These are phyloP conservation scores for Naganishia sp. DNA, from an alignment of 1,284 basidiomycete genomes.

Conservation along the genomic window DNA sequence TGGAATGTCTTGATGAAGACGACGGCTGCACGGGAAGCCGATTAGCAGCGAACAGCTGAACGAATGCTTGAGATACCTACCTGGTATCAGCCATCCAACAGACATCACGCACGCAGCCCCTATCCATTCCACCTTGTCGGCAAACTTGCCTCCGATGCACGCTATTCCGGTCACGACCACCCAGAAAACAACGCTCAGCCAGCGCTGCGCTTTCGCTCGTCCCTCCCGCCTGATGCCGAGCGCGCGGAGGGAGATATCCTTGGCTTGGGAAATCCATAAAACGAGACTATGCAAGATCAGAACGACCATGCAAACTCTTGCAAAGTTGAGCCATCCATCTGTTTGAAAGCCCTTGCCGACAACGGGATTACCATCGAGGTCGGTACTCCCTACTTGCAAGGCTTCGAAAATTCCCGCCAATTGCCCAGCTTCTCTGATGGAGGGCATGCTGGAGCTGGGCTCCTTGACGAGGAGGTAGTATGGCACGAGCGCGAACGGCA, in stretches of 20 bases:
- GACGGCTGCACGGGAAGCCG: conserved; percentile 40
- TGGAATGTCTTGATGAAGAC: conserved; percentile 57
- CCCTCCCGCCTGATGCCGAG: conserved; percentile 47
- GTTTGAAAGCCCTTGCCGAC: conserved; percentile 27
- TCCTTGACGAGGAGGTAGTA: conserved; percentile 51
- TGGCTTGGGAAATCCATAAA: conserved; percentile 49
- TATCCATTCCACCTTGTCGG: conserved; percentile 49
- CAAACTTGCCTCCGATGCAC: conserved; percentile 46
- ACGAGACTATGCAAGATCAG: conserved; percentile 45
- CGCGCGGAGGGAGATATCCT: conserved; percentile 46
- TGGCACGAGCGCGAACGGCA: conserved; percentile 53
- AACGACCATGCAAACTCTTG: conserved; percentile 46
- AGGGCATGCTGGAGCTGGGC: conserved; percentile 14
- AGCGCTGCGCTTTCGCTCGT: conserved; percentile 44
- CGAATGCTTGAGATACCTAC: conserved; percentile 38
- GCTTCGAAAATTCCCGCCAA: conserved; percentile 22
- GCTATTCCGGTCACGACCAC: conserved; percentile 42
- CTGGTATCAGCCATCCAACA: conserved; percentile 53
- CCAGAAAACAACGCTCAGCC: conserved; percentile 51
- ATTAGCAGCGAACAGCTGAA: background rate
- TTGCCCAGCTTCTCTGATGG: conserved; percentile 3
- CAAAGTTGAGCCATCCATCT: conserved; percentile 52
- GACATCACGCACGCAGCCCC: conserved; percentile 49
- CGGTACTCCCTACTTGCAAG: conserved; percentile 15
- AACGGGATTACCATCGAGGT: background rate